These are phyloP conservation scores for Phytophthora meadii DNA, from an alignment of 352 stramenopile species.

Conservation along the genomic window DNA sequence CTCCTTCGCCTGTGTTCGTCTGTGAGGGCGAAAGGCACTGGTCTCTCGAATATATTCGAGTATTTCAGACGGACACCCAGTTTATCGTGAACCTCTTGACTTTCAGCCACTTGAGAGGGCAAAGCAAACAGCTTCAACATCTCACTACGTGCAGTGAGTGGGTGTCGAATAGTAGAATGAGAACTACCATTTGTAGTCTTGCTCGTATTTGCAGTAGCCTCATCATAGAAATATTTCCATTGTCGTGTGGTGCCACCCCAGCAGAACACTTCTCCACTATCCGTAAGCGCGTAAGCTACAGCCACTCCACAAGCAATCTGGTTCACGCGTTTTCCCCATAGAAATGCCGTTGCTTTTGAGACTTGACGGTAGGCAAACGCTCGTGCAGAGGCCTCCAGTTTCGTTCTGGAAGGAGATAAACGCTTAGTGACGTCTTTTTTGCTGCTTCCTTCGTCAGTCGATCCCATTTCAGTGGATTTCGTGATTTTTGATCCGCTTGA, in stretches of 20 bases:
- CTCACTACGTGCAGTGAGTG: conserved; percentile 61
- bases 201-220: conserved; percentile 24
- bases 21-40: conserved; percentile 35
- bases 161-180: conserved; percentile 12
- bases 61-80: conserved; percentile 59
- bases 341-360: conserved; percentile 69
- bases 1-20: conserved; percentile 57
- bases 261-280: conserved; percentile 75
- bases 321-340: conserved; percentile 75
- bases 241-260: conserved; percentile 76
- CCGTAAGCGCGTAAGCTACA: conserved; percentile 72
- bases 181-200: background rate
- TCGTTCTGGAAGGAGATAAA: conserved; percentile 43
- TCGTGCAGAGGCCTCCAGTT: conserved; percentile 43
- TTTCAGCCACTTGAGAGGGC: conserved; percentile 51
- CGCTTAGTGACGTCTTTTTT: conserved; percentile 7
- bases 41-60: conserved; percentile 55
- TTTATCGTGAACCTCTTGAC: conserved; percentile 39
- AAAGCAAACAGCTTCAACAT: conserved; percentile 66
- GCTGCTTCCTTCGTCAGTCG: background rate
- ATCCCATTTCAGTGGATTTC: too few relatives aligned
- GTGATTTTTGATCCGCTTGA: background rate
- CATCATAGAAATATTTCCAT: conserved; percentile 81
- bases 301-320: conserved; percentile 57
- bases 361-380: conserved; percentile 64